Evolutionary conservation across 2,329 filamentous ascomycete species (phyloP), one percentile per base, ranked within the genome.

Genomic region (Neoscytalidium dimidiatum): DNA sequence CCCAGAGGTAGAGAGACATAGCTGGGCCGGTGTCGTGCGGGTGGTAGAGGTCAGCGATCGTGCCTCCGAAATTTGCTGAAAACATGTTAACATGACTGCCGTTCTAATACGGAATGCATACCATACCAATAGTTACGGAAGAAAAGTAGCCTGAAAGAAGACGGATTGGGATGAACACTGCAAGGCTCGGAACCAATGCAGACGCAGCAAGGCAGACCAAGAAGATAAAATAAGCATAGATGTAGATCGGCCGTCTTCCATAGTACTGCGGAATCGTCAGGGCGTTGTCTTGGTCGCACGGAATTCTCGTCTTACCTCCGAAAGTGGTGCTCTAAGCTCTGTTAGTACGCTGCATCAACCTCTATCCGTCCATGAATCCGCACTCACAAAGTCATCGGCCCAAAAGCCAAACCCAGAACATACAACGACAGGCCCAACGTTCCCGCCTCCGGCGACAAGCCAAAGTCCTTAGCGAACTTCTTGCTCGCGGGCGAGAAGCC

Each of bases 381-480:
- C 13, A 56, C 64, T 62, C 46, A 66, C 70, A 77, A 65, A 9
- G 67, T 75, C 75, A 77, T 77, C 0, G 74, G 75, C 3, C 75
- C 75, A 68, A 80, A 77, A 0, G 80, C 81, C 4, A 83, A 69
- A 0, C 81, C 82, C 11, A 83, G 72, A 8, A 84, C 75, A 65
- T 82, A 83, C 57, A 83, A 70, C 49, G 78, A 81, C 52, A 84
- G 62, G 3, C 82, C 81, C 3, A 84, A 69, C 0, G 79, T 81
- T 1, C 77, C 79, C 21, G 81, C 70, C 46, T 79, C 77, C 17
- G 74, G 68, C 2, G 78, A 75, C 2, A 82, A 71, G 13, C 73
- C 71, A 64, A 83, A 79, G 17, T 81, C 77, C 8, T 76, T 71
- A 1, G 73, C 74, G 62, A 83, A 81, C 46, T 80, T 78, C n/a